Base-by-base conservation (phyloP, 2,329 filamentous ascomycete genomes). In the Aspergillus texensis region DNA sequence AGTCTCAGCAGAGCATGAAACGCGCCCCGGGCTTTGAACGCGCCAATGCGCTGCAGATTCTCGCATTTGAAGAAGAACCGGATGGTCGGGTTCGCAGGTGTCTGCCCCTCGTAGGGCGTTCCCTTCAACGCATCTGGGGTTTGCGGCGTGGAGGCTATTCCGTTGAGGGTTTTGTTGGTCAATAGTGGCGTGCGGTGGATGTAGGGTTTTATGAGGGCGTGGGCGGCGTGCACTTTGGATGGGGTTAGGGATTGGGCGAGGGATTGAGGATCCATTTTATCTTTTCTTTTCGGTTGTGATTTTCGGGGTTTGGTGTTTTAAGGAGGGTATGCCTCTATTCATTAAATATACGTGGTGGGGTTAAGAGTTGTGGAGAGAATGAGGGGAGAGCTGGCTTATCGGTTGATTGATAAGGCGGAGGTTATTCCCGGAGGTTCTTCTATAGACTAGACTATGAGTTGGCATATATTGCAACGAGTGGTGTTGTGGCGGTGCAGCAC, bases 1-100 rank as follows among this genome's bases (percentile, higher is more conserved):
- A 97, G 79, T 62, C 91, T 80, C 71, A 88, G 85, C 43, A 97
- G 75, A 0, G 94, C 93, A 78, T 97, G 92, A 71, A 97, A 97
- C 0, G 94, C 94, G 6, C 94, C 95, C 8, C 94, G 84, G 19
- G 89, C 91, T 81, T 98, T 98, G 83, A 98, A 98, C 1, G 94
- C 94, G 58, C 94, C 95, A 60, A 96, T 88, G 61, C 89, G 88
- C 82, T 98, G 95, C 63, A 92, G 82, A 78, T 97, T 97, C 83
- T 98, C 94, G 78, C 93, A 96, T 82, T 98, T 98, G 86, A 98
- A 96, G 82, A 92, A 95, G 58, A 98, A 83, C 14, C 88, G 84
- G 45, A 97, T 81, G 57, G 80, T 86, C 0, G 93, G 93, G 4
- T 76, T 80, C 1, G 90, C 87, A 0, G 89, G 84, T n/a, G 75